Evolutionary conservation across 495 filamentous ascomycete genomes (phyloP), one percentile per base, ranked within the genome.

Genomic region (Penicillium bovifimosum): DNA sequence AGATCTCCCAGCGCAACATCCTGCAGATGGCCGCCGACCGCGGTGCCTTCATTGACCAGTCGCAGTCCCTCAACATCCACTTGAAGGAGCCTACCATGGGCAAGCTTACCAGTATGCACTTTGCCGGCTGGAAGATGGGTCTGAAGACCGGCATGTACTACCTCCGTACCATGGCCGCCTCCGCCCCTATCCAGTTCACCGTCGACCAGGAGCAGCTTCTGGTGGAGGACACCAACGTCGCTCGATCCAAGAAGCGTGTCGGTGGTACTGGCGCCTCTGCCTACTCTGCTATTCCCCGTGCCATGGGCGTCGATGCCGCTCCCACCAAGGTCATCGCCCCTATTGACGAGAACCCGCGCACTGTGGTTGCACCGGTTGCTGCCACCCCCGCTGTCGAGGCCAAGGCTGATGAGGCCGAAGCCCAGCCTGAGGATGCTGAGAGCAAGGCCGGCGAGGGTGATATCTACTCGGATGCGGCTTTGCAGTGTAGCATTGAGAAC

Each of bases 141-240:
- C 81, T 98, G 53, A 98, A 98, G 84, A 98, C 93, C 9, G 93
- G 93, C 73, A 97, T 98, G 95, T 98, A 98, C 83, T 98, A 98
- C 71, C 86, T 98, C 58, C 91, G 93, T 61, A 98, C 93, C 35
- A 95, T 95, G 84, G 93, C 93, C 49, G 93, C 93, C 16, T 90
- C 90, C 5, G 89, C 91, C 35, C 93, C 93, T 47, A 98, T 98
- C 61, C 93, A 98, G 73, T 98, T 98, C 76, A 98, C 93, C 6
- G 93, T 98, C 61, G 93, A 98, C 74, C 93, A 98, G 76, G 90
- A 96, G 71, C 84, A 88, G 41, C 87, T 98, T 55, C 87, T 88
- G 74, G 89, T 96, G 14, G 80, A 80, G 41, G 95, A 98, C 69
- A 90, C 86, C 50, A 87, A 86, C 54, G 79, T 95, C 29, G 85